Evolutionary conservation across 352 stramenopile species (phyloP), one percentile per base, ranked within the genome.

Genomic region (Pythium diclinum): DNA sequence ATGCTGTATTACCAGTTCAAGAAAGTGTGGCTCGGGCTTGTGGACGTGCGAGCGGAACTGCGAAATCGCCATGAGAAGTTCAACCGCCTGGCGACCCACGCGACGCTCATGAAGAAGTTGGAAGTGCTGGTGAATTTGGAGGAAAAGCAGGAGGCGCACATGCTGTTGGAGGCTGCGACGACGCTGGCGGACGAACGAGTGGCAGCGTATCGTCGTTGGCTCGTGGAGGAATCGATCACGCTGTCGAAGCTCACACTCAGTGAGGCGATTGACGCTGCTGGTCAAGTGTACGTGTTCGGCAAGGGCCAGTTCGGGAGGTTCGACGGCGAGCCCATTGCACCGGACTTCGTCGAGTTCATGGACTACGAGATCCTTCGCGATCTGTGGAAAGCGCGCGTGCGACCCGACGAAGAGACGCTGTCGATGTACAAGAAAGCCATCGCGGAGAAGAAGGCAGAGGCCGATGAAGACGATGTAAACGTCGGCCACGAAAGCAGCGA

Each of bases 231-330:
- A 61, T 78, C 83, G 0, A 63, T 76, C 13, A 44, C 77, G 7
- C 68, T 88, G 8, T 71, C 85, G 0, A 73, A 67, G 3, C 63
- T 85, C 0, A 61, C 79, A 10, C 63, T 94, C 6, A 52, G 67
- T 0, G 79, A 91, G 8, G 83, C 85, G 0, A 58, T 94, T 9
- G 85, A 94, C 68, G 83, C 80, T 21, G 81, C 83, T 11, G 85
- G 85, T 0, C 85, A 94, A 28, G 85, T 94, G 0, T 94, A 94
- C 46, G 66, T 89, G 23, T 92, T 94, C 36, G 83, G 85, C 3
- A 88, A 83, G 62, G 85, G 83, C 28, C 61, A 79, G 0, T 84
- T 87, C 42, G 69, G 81, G 21, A 77, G 82, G 10, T 88, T 92
- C 32, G 82, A 92, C 33, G 78, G 77, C 5, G 75, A 86, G 0